These are phyloP conservation scores for Hyphopichia burtonii DNA, from an alignment of 1,139 yeast species.

Conservation along the genomic window DNA sequence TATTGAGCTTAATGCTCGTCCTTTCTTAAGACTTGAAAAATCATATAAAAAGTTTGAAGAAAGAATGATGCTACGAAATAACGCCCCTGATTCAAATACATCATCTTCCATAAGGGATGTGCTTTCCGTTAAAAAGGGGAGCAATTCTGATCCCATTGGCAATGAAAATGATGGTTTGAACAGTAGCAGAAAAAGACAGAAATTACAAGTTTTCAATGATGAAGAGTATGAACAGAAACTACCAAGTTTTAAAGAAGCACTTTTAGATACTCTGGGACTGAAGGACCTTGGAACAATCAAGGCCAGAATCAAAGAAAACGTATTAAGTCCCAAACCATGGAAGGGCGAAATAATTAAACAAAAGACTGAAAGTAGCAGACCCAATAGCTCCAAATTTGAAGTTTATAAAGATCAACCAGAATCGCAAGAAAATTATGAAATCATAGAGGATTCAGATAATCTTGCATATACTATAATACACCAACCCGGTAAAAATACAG, in stretches of 20 bases:
- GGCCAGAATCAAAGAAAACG: conserved; percentile 65
- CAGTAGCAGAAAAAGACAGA: conserved; percentile 20
- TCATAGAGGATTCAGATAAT: conserved; percentile 8
- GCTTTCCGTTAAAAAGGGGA: conserved; percentile 29
- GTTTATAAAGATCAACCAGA: conserved; percentile 29
- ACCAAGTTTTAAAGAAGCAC: conserved; percentile 1
- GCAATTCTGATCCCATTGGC: conserved; percentile 7
- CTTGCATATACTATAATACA: conserved; percentile 43
- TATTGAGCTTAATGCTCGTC: conserved; percentile 60
- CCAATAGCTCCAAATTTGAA: conserved; percentile 23
- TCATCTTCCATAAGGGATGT: conserved; percentile 13
- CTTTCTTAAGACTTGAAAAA: conserved; percentile 51
- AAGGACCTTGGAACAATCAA: conserved; percentile 48
- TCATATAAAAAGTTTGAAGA: conserved; percentile 48
- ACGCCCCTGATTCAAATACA: not conserved
- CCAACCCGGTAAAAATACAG: conserved; percentile 61
- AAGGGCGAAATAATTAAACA: conserved; percentile 58
- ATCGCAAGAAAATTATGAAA: conserved; percentile 8
- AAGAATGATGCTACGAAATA: conserved; percentile 17
- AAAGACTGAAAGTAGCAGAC: conserved; percentile 11
- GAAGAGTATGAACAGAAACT: conserved; percentile 6
- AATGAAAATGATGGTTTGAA: conserved; percentile 1
- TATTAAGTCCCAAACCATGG: conserved; percentile 60
- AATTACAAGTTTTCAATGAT: conserved; percentile 32
- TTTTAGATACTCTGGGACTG: conserved; percentile 2